phyloP scores from a whole-genome alignment of 768 basidiomycete genomes.

The Lanmaoa rubissima region DNA sequence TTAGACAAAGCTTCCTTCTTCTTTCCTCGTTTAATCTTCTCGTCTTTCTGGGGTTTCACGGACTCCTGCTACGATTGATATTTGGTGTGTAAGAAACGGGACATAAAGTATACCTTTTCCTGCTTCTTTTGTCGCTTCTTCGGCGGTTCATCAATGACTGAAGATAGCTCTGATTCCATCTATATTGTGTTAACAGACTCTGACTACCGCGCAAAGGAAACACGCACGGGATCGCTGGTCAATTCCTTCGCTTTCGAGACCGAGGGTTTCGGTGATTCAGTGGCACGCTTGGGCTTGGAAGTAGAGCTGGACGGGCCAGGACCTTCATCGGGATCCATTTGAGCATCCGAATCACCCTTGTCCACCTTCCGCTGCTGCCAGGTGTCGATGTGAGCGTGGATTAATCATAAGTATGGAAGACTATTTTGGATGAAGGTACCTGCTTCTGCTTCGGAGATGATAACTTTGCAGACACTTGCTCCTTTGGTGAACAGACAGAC shows the following conservation, averaged over 20 bases:
- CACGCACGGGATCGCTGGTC: slow-evolving; percentile 22
- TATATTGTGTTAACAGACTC: slow-evolving; percentile 22
- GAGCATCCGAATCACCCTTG: slow-evolving; percentile 8
- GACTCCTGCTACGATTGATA: slow-evolving; percentile 14
- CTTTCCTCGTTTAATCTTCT: slow-evolving; percentile 31
- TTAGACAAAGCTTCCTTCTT: slow-evolving; percentile 42
- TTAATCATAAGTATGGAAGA: background rate
- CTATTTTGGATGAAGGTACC: background rate
- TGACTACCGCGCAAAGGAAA: background rate
- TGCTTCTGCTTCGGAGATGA: slow-evolving; percentile 14
- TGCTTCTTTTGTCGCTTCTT: slow-evolving; percentile 46
- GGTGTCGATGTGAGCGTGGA: background rate
- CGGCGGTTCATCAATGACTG: slow-evolving; percentile 55
- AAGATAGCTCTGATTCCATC: slow-evolving; percentile 52
- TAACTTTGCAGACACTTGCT: background rate
- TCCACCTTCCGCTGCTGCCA: background rate
- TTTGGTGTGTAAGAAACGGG: background rate
- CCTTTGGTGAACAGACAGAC: slow-evolving; percentile 7
- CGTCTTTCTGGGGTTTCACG: slow-evolving; percentile 22
- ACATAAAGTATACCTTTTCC: slow-evolving; percentile 30
- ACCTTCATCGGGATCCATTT: slow-evolving; percentile 4
- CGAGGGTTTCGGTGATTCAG: slow-evolving; percentile 3
- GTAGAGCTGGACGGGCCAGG: slow-evolving; percentile 14
- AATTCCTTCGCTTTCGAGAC: slow-evolving; percentile 6
- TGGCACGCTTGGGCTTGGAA: background rate